phyloP scores from a whole-genome alignment of 345 rosid genomes.

The Gossypium turneri region DNA sequence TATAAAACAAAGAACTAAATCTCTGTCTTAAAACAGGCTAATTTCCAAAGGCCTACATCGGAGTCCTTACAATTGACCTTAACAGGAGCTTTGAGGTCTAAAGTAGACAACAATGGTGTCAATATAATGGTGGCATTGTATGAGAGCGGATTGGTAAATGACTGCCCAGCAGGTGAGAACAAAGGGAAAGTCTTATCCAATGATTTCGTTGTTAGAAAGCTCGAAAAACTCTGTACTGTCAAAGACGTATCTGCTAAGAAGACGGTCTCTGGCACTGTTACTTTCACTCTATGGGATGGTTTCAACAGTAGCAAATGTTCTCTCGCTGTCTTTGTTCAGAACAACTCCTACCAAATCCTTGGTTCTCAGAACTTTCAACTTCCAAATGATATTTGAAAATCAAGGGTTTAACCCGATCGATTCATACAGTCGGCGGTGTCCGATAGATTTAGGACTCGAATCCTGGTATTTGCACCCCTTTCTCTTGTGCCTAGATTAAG shows the following conservation, averaged over 20 bases:
- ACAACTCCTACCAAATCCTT: conserved; percentile 59
- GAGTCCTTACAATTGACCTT: conserved; percentile 3
- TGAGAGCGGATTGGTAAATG: conserved; percentile 4
- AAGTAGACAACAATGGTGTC: conserved; percentile 2
- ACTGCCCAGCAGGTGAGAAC: conserved; percentile 1
- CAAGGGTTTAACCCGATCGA: not conserved
- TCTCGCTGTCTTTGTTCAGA: conserved; percentile 58
- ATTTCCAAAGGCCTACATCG: conserved; percentile 4
- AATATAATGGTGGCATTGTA: conserved; percentile 4
- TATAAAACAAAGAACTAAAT: not conserved
- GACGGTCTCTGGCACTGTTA: conserved; percentile 52
- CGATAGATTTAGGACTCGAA: not conserved
- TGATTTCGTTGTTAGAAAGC: conserved; percentile 70
- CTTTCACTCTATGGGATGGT: conserved; percentile 63
- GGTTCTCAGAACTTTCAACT: conserved; percentile 62
- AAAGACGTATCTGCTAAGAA: conserved; percentile 61
- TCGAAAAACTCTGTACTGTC: conserved; percentile 65
- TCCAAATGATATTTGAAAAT: conserved; percentile 29
- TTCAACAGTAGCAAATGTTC: conserved; percentile 67
- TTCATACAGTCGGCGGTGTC: not conserved
- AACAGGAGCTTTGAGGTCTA: conserved; percentile 9
- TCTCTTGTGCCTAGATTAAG: not conserved
- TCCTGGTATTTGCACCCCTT: not conserved
- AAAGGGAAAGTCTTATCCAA: conserved; percentile 61
- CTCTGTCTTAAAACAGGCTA: conserved; percentile 1